phyloP scores from a whole-genome alignment of 805 yeast species.

The Starmerella floricola region DNA sequence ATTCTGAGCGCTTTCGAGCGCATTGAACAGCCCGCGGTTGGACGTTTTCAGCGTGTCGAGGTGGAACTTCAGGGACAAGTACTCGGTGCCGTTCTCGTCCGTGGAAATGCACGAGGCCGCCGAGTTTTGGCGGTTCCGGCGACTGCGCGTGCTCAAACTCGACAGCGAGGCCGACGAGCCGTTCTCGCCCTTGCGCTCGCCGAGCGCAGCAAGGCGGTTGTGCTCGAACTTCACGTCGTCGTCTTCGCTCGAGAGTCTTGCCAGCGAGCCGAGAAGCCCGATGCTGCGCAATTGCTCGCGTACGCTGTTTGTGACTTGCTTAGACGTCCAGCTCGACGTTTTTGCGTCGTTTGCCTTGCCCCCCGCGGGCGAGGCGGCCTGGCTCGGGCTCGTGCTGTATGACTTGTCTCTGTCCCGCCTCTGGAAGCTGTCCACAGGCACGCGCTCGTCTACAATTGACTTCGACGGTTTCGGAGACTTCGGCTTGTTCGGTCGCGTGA shows the following conservation, averaged over 20 bases:
- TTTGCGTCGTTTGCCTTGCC: not conserved
- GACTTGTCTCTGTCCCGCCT: not conserved
- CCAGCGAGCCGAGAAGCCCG: not conserved
- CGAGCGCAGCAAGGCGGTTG: conserved; percentile 2
- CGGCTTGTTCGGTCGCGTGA: conserved; percentile 6
- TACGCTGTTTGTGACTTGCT: not conserved
- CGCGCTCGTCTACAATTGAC: conserved; percentile 21
- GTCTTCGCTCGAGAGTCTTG: conserved; percentile 7
- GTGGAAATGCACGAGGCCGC: conserved; percentile 2
- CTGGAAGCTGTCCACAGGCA: conserved; percentile 4
- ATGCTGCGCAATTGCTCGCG: conserved; percentile 1
- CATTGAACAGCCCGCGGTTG: conserved; percentile 80
- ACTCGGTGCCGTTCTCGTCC: conserved; percentile 1
- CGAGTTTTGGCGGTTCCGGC: conserved; percentile 4
- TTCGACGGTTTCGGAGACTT: conserved; percentile 16
- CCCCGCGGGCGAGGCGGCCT: not conserved
- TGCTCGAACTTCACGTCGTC: conserved; percentile 14
- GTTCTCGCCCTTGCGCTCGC: not conserved
- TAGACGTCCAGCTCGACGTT: not conserved
- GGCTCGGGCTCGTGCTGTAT: not conserved
- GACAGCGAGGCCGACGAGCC: conserved; percentile 4
- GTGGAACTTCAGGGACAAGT: conserved; percentile 29
- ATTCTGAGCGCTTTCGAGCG: conserved; percentile 48
- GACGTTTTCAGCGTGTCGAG: conserved; percentile 61
- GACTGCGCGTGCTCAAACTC: not conserved